Base-by-base conservation (phyloP, 1,284 basidiomycete species). In the Chiua sp. region DNA sequence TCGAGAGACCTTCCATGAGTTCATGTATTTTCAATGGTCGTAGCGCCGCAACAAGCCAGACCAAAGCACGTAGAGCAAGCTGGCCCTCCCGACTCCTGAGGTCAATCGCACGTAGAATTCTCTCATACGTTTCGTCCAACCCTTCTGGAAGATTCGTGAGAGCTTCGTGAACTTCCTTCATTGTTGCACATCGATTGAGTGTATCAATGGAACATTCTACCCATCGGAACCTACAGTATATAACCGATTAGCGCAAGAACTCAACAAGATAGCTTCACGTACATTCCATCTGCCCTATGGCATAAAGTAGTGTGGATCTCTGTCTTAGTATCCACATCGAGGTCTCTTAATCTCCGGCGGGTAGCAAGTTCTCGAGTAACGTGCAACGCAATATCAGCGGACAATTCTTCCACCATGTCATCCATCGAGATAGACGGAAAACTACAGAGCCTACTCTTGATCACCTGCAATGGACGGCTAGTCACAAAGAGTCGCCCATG, bases 401-500 rank as follows among this genome's bases (percentile, higher is more conserved):
- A 42, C 3, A 64, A 22, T 3, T 46, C 55, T 13, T 46, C 32
- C 12, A 28, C 33, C 64, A 62, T 65, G 0, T 2, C 5, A 1
- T 67, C 48, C 56, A 66, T 50, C 3, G 28, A n/a, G 15, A 66
- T 46, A 8, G 35, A 53, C 2, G 51, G 7, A 28, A 50, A 26
- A 1, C 7, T 35, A 0, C 3, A 20, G 1, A 65, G 26, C 11
- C 6, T 3, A 0, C 59, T 54, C 22, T 47, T 56, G 47, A 65
- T 62, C 3, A 65, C 26, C 35, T 50, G 56, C 2, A 62, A 15
- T 10, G 63, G 47, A 6, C 65, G 63, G 18, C 64, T 65, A 22
- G 63, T 59, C 1, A 59, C 51, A 7, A 65, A 68, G 0, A 68
- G 39, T 28, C 56, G 63, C 3, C 59, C 13, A 3, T 37, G 37